phyloP scores from a whole-genome alignment of 768 basidiomycete genomes.

The Leccinum olivaceopallidum region DNA sequence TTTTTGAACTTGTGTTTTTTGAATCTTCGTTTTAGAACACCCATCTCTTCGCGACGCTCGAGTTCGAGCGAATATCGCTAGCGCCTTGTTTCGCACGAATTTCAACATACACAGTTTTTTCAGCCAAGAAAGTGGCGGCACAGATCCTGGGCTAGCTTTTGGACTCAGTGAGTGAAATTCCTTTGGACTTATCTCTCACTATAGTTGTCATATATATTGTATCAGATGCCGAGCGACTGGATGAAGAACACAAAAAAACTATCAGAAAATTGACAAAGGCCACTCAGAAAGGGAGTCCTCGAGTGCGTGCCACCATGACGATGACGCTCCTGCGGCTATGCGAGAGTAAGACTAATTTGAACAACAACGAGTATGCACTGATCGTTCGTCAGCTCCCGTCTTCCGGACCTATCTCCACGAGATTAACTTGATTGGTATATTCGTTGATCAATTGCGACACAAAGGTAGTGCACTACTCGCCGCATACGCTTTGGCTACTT shows the following conservation, averaged over 20 bases:
- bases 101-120: not conserved
- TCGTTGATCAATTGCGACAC: constrained; percentile 17
- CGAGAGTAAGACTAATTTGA: constrained; percentile 13
- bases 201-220: not conserved
- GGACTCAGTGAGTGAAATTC: constrained; percentile 17
- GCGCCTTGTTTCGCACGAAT: constrained; percentile 14
- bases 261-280: constrained; percentile 14
- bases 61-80: constrained; percentile 22
- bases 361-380: not conserved
- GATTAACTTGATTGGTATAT: constrained; percentile 5
- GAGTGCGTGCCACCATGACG: constrained; percentile 25
- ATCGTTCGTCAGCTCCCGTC: constrained; percentile 5
- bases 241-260: constrained; percentile 3
- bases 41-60: constrained; percentile 4
- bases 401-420: constrained; percentile 10
- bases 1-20: not conserved
- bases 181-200: not conserved
- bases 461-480: constrained; percentile 21
- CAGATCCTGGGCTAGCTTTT: constrained; percentile 10
- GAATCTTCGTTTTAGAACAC: constrained; percentile 6
- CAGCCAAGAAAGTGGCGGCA: not conserved
- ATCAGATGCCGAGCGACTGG: constrained; percentile 12
- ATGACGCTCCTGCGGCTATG: constrained; percentile 24
- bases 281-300: not conserved
- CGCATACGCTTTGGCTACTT: constrained; percentile 22